phyloP scores from a whole-genome alignment of 441 rosid species.

The Breynia disticha region DNA sequence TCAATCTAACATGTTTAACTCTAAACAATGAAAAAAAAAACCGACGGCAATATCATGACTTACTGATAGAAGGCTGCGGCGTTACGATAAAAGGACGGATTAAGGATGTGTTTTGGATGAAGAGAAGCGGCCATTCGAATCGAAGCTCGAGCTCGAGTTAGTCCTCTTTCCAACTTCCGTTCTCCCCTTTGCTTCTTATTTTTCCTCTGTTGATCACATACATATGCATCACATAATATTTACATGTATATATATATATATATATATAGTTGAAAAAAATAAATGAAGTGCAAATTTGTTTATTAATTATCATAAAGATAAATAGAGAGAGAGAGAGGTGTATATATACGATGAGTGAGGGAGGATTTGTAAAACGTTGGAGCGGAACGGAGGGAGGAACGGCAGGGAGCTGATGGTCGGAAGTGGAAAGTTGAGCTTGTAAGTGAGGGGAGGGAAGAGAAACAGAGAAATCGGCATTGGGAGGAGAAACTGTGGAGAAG shows the following conservation, averaged over 20 bases:
- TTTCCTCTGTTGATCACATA: constrained; percentile 25
- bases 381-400: background rate
- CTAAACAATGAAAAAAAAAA: no score
- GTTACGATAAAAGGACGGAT: constrained; percentile 43
- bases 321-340: constrained; percentile 2
- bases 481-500: constrained; percentile 8
- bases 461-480: constrained; percentile 3
- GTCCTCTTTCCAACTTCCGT: constrained; percentile 39
- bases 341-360: background rate
- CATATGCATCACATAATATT: background rate
- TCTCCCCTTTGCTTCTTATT: constrained; percentile 23
- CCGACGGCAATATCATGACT: constrained; percentile 13
- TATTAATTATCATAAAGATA: background rate
- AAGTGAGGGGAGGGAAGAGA: constrained; percentile 17
- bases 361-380: constrained; percentile 12
- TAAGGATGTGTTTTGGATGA: constrained; percentile 10
- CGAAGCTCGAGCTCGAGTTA: constrained; percentile 60
- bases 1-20: no score
- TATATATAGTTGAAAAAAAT: no score
- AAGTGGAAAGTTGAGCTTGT: constrained; percentile 16
- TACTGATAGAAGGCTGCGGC: constrained; percentile 53
- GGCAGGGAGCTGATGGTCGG: constrained; percentile 21
- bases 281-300: no score
- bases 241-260: background rate
- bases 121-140: constrained; percentile 40